Evolutionary conservation across 768 basidiomycete genomes (phyloP).

Genomic region (Lentinula lateritia): DNA sequence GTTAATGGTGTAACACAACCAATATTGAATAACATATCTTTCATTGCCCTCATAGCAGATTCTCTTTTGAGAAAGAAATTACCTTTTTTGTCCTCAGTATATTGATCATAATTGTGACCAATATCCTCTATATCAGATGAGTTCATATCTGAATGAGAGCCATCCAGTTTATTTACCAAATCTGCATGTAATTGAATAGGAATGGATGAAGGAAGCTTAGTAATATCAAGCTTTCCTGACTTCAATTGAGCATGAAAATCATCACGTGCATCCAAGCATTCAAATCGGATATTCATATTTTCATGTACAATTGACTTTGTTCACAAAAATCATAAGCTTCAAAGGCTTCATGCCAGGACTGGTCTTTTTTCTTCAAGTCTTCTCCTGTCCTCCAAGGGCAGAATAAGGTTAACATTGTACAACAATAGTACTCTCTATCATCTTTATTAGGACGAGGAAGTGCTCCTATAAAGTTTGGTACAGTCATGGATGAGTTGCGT

Average conservation of each 20-base stretch:
- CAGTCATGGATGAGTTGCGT: background rate
- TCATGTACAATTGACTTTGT: constrained; percentile 10
- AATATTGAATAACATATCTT: too few relatives aligned
- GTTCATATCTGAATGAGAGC: background rate
- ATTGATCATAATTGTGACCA: too few relatives aligned
- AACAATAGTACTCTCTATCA: constrained; percentile 25
- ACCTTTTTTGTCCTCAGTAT: too few relatives aligned
- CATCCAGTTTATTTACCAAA: background rate
- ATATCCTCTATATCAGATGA: background rate
- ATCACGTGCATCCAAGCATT: constrained; percentile 30
- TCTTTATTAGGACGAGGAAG: constrained; percentile 24
- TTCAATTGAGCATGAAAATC: constrained; percentile 19
- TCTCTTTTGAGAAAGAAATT: too few relatives aligned
- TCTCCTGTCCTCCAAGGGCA: constrained; percentile 19
- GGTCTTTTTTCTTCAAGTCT: constrained; percentile 13
- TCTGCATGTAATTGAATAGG: background rate
- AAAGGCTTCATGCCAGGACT: constrained; percentile 21
- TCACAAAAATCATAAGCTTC: constrained; percentile 11
- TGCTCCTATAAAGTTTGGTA: constrained; percentile 23
- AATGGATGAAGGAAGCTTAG: background rate
- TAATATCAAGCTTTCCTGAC: background rate
- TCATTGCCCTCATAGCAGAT: too few relatives aligned
- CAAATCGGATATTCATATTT: constrained; percentile 28
- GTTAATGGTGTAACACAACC: too few relatives aligned
- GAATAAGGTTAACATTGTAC: constrained; percentile 25